These are phyloP conservation scores for Kalanchoe fedtschenkoi DNA, from an alignment of 164 flowering plant species.

Conservation along the genomic window DNA sequence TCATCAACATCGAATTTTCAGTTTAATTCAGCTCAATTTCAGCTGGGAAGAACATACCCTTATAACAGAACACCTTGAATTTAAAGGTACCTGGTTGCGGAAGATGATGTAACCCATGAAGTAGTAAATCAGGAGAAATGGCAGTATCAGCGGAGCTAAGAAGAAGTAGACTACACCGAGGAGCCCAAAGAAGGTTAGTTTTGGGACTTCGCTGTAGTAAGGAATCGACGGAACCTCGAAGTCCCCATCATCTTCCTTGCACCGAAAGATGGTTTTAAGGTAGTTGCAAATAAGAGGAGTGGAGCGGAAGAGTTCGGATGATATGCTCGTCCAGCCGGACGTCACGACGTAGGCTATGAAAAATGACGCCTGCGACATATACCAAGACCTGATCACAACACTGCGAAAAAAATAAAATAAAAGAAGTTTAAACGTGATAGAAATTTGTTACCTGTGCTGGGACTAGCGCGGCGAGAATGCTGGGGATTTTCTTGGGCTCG, in stretches of 20 bases:
- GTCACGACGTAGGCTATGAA: slow-evolving; percentile 60
- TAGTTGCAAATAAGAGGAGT: slow-evolving; percentile 19
- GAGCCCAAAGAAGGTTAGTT: slow-evolving; percentile 40
- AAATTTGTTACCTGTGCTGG: slow-evolving; percentile 92
- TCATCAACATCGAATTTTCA: neutral
- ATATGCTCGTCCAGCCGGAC: slow-evolving; percentile 49
- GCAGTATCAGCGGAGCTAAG: slow-evolving; percentile 46
- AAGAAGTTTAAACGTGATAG: no score
- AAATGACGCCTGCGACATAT: slow-evolving; percentile 35
- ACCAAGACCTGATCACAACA: neutral
- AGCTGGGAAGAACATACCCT: neutral
- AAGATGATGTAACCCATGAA: slow-evolving; percentile 41
- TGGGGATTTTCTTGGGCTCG: slow-evolving; percentile 67
- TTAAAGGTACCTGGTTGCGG: slow-evolving; percentile 41
- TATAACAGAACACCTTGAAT: neutral
- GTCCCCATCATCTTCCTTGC: slow-evolving; percentile 14
- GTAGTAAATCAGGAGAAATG: slow-evolving; percentile 42
- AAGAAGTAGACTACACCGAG: slow-evolving; percentile 48
- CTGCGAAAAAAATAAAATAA: neutral
- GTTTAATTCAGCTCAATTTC: neutral
- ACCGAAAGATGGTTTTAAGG: slow-evolving; percentile 5
- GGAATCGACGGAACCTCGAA: slow-evolving; percentile 28
- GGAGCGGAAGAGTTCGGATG: slow-evolving; percentile 40
- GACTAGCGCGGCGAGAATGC: slow-evolving; percentile 58
- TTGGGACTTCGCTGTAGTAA: slow-evolving; percentile 36